Evolutionary conservation across 176 grass and related monocot genomes (phyloP).

Genomic region (Bonia amplexicaulis): DNA sequence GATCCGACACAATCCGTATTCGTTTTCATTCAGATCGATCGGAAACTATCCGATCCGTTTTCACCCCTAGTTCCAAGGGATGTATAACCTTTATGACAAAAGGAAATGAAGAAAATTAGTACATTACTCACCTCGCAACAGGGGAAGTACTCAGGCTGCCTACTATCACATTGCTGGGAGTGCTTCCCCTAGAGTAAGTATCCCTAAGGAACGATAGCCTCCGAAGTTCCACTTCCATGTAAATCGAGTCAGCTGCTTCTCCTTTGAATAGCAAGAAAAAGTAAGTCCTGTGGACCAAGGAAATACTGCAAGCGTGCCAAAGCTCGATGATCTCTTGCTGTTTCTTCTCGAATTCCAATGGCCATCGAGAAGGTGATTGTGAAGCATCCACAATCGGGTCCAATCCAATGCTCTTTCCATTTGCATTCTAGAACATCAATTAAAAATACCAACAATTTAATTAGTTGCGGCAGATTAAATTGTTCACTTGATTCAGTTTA

Average conservation of each 20-base stretch:
- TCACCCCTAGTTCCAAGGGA: not conserved
- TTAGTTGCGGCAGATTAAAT: not conserved
- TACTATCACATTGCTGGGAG: constrained; percentile 31
- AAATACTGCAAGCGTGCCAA: constrained; percentile 80
- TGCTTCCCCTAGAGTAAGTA: constrained; percentile 44
- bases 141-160: constrained; percentile 50
- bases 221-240: constrained; percentile 92
- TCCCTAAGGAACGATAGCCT: constrained; percentile 70
- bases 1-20: no score
- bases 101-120: not conserved
- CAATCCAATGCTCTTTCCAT: constrained; percentile 58
- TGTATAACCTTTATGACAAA: not conserved
- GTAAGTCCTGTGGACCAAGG: constrained; percentile 85
- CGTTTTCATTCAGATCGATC: no score
- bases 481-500: not conserved
- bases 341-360: constrained; percentile 71
- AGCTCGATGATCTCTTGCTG: constrained; percentile 81
- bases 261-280: constrained; percentile 96
- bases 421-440: constrained; percentile 33
- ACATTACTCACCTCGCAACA: constrained; percentile 46
- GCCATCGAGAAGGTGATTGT: constrained; percentile 71
- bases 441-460: not conserved
- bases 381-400: constrained; percentile 17
- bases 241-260: constrained; percentile 77
- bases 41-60: no score